Evolutionary conservation across 257 asterid genomes (phyloP), one percentile per base, ranked within the genome.

Genomic region (Nicotiana obtusifolia): DNA sequence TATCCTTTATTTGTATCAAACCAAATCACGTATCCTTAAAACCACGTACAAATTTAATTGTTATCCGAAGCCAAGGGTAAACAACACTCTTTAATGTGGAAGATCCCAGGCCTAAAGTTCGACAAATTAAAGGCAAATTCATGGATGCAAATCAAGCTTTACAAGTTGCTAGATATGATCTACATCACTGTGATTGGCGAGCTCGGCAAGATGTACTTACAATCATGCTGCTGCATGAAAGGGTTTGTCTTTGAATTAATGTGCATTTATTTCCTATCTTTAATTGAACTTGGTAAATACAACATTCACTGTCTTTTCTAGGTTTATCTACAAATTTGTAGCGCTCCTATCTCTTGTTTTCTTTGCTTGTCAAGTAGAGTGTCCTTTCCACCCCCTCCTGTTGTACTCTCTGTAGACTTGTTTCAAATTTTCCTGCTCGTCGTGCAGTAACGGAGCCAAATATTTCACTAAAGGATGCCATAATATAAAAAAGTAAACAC

Each of bases 141-240:
- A 83, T 92, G 61, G 97, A 93, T 67, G 92, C 82, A 35, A 80
- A 91, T 86, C 97, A 92, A 86, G 97, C 99, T 80, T 83, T 95
- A 41, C 97, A 93, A 83, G 93, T 95, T 80, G 97, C 97, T 82
- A 87, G 98, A 86, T 92, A 87, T 79, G 98, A 95, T 86, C 68
- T 95, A 64, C 97, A 92, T 47, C 94, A 95, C 86, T 94, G 97
- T 64, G 98, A 95, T 88, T 95, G 99, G 99, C 90, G 92, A 88
- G 97, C 99, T 83, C 89, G 99, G 64, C 99, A 90, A 88, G 99
- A 94, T 64, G 94, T 95, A 85, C 98, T 94, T 67, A 66, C 92
- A 2, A 95, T 95, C 88, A 94, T 95, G 97, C 98, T 91, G 79
- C 96, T 95, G 54, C 98, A 95, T 30, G 99, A 94, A 86, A 94